Percentiles rank a stretch among this genome's conserved stretches.
phyloP scores from a whole-genome alignment of 208 protist species.

The Acanthamoeba lenticulata region DNA sequence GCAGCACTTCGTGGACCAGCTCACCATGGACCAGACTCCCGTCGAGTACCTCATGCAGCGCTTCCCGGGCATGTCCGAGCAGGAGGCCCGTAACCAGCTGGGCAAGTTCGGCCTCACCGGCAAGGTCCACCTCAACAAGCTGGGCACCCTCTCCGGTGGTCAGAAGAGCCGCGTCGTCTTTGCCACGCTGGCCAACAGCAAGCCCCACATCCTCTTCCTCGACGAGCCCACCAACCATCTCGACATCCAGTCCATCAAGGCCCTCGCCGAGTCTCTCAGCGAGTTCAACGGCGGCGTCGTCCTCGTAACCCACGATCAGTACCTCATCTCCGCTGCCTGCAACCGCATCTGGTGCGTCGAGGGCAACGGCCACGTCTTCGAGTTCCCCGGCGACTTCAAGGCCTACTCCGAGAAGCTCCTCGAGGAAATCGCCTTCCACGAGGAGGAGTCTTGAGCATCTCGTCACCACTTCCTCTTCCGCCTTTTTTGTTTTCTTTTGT shows the following conservation, averaged over 20 bases:
- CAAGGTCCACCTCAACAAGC: slow-evolving; percentile 66
- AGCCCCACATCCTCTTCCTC: slow-evolving; percentile 97
- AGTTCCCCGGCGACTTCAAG: slow-evolving; percentile 78
- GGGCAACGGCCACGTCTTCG: slow-evolving; percentile 55
- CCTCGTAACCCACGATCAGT: slow-evolving; percentile 97
- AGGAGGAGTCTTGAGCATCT: slow-evolving; percentile 12
- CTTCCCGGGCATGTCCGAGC: slow-evolving; percentile 85
- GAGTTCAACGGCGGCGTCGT: slow-evolving; percentile 95
- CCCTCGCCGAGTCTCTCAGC: slow-evolving; percentile 93
- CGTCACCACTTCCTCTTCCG: too few species aligned
- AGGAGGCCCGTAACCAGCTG: slow-evolving; percentile 93
- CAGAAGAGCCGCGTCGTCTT: slow-evolving; percentile 97
- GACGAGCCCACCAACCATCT: slow-evolving; percentile 98
- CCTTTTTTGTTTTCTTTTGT: too few species aligned
- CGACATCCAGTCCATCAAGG: slow-evolving; percentile 97
- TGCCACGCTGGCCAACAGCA: slow-evolving; percentile 92
- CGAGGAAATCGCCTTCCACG: slow-evolving; percentile 61
- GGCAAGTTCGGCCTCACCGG: slow-evolving; percentile 94
- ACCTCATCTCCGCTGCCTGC: slow-evolving; percentile 91
- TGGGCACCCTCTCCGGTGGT: slow-evolving; percentile 87
- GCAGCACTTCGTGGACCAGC: slow-evolving; percentile 98
- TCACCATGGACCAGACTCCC: slow-evolving; percentile 94
- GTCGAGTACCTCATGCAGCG: slow-evolving; percentile 95
- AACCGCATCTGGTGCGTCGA: slow-evolving; percentile 74
- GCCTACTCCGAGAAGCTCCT: slow-evolving; percentile 73